These are phyloP conservation scores for Chytriomyces hyalinus DNA, from an alignment of 192 early-diverging fungal genomes.

Conservation along the genomic window DNA sequence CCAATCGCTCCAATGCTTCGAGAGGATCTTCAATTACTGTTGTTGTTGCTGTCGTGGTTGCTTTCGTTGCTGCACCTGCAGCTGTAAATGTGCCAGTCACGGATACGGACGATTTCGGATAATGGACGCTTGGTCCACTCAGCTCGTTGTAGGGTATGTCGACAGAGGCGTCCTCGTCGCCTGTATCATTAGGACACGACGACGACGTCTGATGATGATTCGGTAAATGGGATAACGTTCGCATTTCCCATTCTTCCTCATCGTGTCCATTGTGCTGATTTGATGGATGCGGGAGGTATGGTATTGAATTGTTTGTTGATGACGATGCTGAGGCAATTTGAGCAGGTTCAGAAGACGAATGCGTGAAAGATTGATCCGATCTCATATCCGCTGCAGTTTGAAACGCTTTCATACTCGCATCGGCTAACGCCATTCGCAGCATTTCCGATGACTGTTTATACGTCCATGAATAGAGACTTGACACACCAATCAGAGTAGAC, in stretches of 20 bases:
- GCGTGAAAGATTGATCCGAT: neutral
- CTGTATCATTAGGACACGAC: neutral
- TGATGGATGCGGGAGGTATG: neutral
- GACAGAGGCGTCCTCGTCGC: neutral
- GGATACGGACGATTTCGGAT: no score
- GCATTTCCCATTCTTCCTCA: conserved; percentile 1
- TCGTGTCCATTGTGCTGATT: neutral
- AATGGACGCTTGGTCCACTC: no score
- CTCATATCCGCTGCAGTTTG: neutral
- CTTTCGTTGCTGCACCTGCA: neutral
- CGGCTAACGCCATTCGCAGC: neutral
- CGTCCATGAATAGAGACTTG: neutral
- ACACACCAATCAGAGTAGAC: neutral
- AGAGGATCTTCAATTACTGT: neutral
- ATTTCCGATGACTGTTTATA: neutral
- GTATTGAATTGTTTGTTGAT: neutral
- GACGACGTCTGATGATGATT: neutral
- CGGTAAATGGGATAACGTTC: neutral
- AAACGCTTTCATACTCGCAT: neutral
- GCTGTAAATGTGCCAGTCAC: no score
- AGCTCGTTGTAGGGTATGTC: neutral
- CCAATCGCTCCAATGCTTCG: neutral
- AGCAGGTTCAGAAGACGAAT: neutral
- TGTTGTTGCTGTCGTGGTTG: neutral
- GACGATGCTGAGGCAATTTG: neutral